phyloP scores from a whole-genome alignment of 176 grass and related monocot genomes.

The Carex cristatella region DNA sequence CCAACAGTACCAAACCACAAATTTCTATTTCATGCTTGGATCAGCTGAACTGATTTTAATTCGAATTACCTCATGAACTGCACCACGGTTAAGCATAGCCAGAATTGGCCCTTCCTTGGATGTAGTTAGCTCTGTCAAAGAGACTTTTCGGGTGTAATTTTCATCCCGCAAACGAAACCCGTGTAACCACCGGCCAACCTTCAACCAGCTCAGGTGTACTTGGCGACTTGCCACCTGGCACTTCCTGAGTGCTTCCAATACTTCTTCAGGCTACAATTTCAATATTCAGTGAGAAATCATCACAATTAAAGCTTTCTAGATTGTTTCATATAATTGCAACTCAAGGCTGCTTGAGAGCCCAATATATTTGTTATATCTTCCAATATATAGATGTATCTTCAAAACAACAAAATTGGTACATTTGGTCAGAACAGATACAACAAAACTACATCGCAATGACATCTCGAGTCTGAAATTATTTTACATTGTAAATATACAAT shows the following conservation, averaged over 20 bases:
- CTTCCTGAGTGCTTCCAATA: slow-evolving; percentile 39
- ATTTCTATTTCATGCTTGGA: neutral
- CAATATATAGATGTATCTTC: neutral
- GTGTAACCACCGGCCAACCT: slow-evolving; percentile 74
- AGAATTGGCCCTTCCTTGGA: slow-evolving; percentile 42
- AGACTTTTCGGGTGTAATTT: slow-evolving; percentile 32
- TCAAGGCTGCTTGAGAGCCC: neutral
- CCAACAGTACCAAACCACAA: neutral
- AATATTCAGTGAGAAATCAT: neutral
- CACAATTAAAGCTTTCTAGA: neutral
- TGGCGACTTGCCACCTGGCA: slow-evolving; percentile 41
- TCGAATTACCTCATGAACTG: slow-evolving; percentile 69
- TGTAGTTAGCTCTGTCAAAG: slow-evolving; percentile 45
- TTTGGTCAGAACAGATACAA: neutral
- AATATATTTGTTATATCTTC: neutral
- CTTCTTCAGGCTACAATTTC: slow-evolving; percentile 51
- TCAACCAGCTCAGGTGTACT: slow-evolving; percentile 51
- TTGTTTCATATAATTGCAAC: no score
- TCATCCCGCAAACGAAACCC: slow-evolving; percentile 77
- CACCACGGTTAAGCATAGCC: slow-evolving; percentile 59
- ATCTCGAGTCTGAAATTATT: neutral
- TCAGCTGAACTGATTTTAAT: slow-evolving; percentile 48
- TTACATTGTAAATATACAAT: neutral
- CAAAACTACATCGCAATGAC: neutral
- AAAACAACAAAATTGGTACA: neutral